A percentile compares a stretch with the other conserved stretches of the same genome.
phyloP scores from a whole-genome alignment of 257 asterid species.

The Galeopsis tetrahit region DNA sequence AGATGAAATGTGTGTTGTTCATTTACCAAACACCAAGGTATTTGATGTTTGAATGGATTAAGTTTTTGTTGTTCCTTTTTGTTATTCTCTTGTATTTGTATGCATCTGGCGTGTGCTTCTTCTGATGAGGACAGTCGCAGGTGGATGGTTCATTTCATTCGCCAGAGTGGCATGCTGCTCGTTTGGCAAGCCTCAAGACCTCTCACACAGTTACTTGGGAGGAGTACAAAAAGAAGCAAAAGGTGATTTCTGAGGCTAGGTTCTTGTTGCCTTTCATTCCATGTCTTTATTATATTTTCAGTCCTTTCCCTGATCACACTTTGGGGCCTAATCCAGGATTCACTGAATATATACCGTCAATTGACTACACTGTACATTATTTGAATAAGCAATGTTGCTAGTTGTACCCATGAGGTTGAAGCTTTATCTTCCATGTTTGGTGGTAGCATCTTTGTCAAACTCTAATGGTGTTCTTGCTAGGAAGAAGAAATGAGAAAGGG shows the following conservation, averaged over 20 bases:
- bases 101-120: constrained; percentile 39
- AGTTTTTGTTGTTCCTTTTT: constrained; percentile 21
- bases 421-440: constrained; percentile 22
- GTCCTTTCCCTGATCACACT: neutral
- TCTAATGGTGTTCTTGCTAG: constrained; percentile 61
- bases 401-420: constrained; percentile 16
- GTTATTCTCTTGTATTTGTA: neutral
- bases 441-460: constrained; percentile 21
- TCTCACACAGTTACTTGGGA: constrained; percentile 99
- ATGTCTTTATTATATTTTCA: constrained; percentile 2
- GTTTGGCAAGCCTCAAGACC: constrained; percentile 96
- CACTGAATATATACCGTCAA: neutral
- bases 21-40: neutral
- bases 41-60: constrained; percentile 16
- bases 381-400: neutral
- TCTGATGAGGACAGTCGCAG: constrained; percentile 92
- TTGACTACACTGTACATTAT: neutral
- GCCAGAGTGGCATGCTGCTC: constrained; percentile 99
- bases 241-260: constrained; percentile 57
- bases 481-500: constrained; percentile 98
- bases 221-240: constrained; percentile 93
- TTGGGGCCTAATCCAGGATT: neutral
- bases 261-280: constrained; percentile 17
- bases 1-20: neutral
- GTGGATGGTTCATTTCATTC: constrained; percentile 99